Conservation (phyloP, 2,329 filamentous ascomycete genomes). For the Apiospora phragmitis region DNA sequence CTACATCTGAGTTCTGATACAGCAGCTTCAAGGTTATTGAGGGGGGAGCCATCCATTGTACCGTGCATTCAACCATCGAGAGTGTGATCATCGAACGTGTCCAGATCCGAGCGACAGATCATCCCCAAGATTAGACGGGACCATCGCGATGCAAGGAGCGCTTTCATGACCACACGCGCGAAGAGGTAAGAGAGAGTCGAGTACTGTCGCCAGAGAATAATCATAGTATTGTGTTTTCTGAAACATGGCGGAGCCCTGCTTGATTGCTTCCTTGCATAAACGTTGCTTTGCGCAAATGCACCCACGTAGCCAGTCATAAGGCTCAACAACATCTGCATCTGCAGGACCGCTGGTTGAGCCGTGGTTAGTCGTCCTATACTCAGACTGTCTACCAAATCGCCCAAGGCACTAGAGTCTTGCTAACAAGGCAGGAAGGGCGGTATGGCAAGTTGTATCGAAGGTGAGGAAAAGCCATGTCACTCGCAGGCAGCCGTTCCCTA, state of each 20-base stretch:
- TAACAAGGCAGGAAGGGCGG: neutral
- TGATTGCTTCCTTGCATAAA: slow-evolving; percentile 14
- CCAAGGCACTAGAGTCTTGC: neutral
- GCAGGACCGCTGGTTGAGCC: neutral
- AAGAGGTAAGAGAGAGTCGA: neutral
- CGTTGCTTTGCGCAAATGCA: slow-evolving; percentile 3
- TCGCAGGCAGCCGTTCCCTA: neutral
- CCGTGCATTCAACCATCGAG: neutral
- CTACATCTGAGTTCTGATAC: neutral
- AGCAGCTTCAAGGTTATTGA: slow-evolving; percentile 10
- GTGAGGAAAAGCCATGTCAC: neutral
- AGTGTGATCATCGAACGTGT: neutral
- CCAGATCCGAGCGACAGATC: neutral
- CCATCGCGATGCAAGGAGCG: slow-evolving; percentile 8
- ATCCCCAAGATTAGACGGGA: slow-evolving; percentile 1
- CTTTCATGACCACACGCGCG: neutral
- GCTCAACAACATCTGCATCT: neutral
- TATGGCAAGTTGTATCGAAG: slow-evolving; percentile 2
- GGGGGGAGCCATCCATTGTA: neutral
- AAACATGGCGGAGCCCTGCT: slow-evolving; percentile 12
- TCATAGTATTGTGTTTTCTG: slow-evolving; percentile 8
- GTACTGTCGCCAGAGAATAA: neutral
- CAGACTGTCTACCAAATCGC: neutral
- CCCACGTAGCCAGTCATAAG: neutral
- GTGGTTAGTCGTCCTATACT: neutral